phyloP scores from a whole-genome alignment of 2,329 filamentous ascomycete species.

The Hymenoscyphus scutula region DNA sequence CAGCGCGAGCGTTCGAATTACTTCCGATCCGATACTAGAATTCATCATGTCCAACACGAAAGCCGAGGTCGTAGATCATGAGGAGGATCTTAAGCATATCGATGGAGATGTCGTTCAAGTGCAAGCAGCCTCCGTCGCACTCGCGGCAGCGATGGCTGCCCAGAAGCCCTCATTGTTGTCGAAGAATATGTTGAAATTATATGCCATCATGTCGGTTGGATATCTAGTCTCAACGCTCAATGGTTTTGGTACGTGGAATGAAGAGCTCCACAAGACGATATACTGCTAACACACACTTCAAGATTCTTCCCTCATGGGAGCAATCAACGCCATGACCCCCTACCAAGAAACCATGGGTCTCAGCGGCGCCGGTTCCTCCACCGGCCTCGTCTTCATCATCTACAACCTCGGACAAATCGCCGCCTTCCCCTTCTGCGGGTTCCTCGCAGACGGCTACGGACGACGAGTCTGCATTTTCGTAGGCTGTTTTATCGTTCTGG shows the following conservation, averaged over 20 bases:
- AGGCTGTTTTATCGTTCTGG: conserved; percentile 50
- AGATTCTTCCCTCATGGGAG: conserved; percentile 44
- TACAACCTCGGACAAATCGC: conserved; percentile 46
- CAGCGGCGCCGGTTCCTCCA: conserved; percentile 19
- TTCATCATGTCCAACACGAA: neutral
- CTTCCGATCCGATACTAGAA: neutral
- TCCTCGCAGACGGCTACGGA: conserved; percentile 52
- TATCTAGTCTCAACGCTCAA: conserved; percentile 51
- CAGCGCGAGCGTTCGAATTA: neutral
- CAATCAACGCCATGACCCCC: conserved; percentile 46
- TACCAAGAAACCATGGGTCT: conserved; percentile 35
- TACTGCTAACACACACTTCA: neutral
- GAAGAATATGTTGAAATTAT: conserved; percentile 44
- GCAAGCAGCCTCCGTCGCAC: conserved; percentile 38
- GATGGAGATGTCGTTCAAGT: conserved; percentile 32
- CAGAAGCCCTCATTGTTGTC: conserved; percentile 39
- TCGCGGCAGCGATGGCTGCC: conserved; percentile 36
- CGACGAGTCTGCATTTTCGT: conserved; percentile 55
- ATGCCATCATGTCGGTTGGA: conserved; percentile 41
- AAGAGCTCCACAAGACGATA: too few relatives aligned
- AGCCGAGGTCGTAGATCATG: conserved; percentile 19
- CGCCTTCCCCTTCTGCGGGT: conserved; percentile 50
- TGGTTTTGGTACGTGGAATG: conserved; percentile 44
- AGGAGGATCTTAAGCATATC: conserved; percentile 22
- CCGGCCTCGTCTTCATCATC: conserved; percentile 27